phyloP scores from a whole-genome alignment of 371 early-diverging fungal species.

The Mortierella sp. region DNA sequence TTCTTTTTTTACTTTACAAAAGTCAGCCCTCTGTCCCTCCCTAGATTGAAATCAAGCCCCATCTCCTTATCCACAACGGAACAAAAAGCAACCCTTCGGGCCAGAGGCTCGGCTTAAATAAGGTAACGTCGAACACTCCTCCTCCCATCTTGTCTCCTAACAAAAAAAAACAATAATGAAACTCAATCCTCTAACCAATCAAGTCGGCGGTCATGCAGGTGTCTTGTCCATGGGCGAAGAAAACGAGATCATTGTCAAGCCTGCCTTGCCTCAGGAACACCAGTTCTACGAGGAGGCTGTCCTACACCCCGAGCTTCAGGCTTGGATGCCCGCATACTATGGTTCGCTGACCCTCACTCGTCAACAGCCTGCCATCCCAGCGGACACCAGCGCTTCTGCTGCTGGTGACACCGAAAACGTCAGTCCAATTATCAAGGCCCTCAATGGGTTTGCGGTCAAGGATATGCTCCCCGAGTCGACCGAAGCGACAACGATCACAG shows the following conservation, averaged over 20 bases:
- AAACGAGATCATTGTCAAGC: slow-evolving; percentile 74
- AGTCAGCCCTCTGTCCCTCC: too few species aligned
- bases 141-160: too few species aligned
- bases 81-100: too few species aligned
- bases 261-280: slow-evolving; percentile 63
- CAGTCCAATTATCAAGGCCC: slow-evolving; percentile 26
- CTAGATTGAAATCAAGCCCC: too few species aligned
- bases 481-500: too few species aligned
- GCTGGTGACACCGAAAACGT: neutral
- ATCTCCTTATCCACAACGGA: too few species aligned
- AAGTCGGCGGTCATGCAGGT: slow-evolving; percentile 78
- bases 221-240: slow-evolving; percentile 61
- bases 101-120: too few species aligned
- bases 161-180: slow-evolving; percentile 21
- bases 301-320: slow-evolving; percentile 62
- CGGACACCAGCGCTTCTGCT: neutral
- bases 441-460: slow-evolving; percentile 31
- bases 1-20: too few species aligned
- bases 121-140: too few species aligned
- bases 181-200: slow-evolving; percentile 56
- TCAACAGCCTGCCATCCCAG: slow-evolving; percentile 24
- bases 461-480: slow-evolving; percentile 56
- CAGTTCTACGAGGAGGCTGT: slow-evolving; percentile 72
- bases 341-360: slow-evolving; percentile 62
- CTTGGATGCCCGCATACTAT: slow-evolving; percentile 76